Evolutionary conservation across 2,329 filamentous ascomycete species (phyloP).

Genomic region (Hymenoscyphus occultus): DNA sequence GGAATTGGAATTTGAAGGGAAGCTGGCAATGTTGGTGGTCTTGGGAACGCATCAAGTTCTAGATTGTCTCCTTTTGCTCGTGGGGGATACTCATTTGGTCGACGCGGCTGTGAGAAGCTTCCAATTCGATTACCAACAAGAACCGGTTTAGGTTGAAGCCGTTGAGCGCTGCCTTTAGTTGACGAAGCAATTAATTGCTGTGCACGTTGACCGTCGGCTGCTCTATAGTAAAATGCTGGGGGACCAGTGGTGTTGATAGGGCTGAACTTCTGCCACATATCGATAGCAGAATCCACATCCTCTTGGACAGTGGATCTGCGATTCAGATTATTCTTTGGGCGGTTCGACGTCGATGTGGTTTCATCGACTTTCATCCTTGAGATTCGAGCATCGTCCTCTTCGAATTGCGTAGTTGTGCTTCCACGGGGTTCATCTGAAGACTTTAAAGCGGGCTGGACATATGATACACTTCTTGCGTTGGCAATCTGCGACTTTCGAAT

Average conservation of each 20-base stretch:
- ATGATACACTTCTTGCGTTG: conserved; percentile 10
- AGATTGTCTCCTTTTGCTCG: conserved; percentile 9
- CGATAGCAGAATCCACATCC: conserved; percentile 16
- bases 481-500: conserved; percentile 7
- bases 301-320: conserved; percentile 11
- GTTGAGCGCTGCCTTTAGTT: neutral
- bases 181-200: neutral
- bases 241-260: conserved; percentile 13
- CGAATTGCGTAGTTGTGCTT: conserved; percentile 2
- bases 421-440: neutral
- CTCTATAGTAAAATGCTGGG: conserved; percentile 18
- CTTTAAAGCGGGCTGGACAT: conserved; percentile 7
- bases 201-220: conserved; percentile 9
- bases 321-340: neutral
- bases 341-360: neutral
- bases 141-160: conserved; percentile 15
- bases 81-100: conserved; percentile 20
- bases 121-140: conserved; percentile 16
- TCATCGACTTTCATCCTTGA: conserved; percentile 3
- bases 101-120: conserved; percentile 29
- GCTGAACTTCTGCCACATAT: conserved; percentile 20
- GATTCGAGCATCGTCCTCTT: neutral
- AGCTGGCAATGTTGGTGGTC: conserved; percentile 7
- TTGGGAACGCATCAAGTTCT: conserved; percentile 11
- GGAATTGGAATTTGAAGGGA: conserved; percentile 17